These are phyloP conservation scores for Monosporascus sp. DNA, from an alignment of 2,329 filamentous ascomycete species.

Conservation along the genomic window DNA sequence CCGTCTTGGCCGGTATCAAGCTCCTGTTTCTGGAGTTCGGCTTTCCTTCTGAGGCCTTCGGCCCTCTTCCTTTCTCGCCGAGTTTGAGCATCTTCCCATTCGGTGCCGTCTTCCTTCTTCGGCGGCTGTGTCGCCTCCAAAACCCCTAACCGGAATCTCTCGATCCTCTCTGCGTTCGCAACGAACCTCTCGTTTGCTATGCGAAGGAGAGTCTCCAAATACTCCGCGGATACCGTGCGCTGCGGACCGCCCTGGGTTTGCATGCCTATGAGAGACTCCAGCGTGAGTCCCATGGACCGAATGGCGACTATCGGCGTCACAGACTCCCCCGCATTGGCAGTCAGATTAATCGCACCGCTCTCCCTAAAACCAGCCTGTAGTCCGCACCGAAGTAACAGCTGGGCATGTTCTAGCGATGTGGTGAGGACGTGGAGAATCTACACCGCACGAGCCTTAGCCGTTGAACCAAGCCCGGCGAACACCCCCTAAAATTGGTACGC, in stretches of 20 bases:
- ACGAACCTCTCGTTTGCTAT: constrained; percentile 71
- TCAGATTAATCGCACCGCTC: constrained; percentile 72
- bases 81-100: constrained; percentile 50
- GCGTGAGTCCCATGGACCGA: constrained; percentile 72
- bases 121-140: constrained; percentile 24
- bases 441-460: neutral
- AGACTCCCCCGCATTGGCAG: constrained; percentile 27
- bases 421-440: constrained; percentile 87
- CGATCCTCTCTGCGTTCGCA: constrained; percentile 63
- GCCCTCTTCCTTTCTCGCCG: constrained; percentile 51
- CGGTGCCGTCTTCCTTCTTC: constrained; percentile 29
- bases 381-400: constrained; percentile 69
- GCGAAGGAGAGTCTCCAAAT: constrained; percentile 60
- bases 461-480: too few relatives aligned
- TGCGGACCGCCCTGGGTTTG: constrained; percentile 33
- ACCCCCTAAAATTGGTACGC: too few relatives aligned
- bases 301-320: constrained; percentile 73
- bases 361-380: constrained; percentile 83
- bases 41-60: constrained; percentile 51
- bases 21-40: constrained; percentile 29
- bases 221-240: constrained; percentile 57
- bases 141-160: constrained; percentile 54
- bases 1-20: neutral
- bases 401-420: constrained; percentile 68
- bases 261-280: constrained; percentile 75